Base-by-base conservation (phyloP, 495 filamentous ascomycete genomes). In the Peziza echinospora region DNA sequence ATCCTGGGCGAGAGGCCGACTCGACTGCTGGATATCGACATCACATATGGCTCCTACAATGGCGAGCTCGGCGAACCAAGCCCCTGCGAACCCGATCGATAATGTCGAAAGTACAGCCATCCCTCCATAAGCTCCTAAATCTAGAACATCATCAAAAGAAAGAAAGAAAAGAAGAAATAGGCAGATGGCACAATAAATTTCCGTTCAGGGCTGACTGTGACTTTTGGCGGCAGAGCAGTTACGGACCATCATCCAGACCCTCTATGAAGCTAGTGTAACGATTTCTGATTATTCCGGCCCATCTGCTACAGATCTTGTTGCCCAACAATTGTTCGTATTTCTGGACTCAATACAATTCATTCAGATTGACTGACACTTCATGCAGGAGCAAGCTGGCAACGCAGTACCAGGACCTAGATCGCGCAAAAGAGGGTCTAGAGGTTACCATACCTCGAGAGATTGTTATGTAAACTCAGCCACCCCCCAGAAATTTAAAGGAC, bases 241-340 rank as follows among this genome's bases (percentile, higher is more conserved):
- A 61, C 79, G 80, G 49, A 65, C 71, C 53, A 69, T 85, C 34
- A 84, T 94, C 61, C 81, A 89, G 56, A 78, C 85, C 54, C 77
- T 94, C 43, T 92, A 82, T 67, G 75, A 84, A 57, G 69, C 93
- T 48, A 73, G 76, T 55, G 69, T 73, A 24, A 80, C 85, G 63
- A 72, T 77, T 24, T 68, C 75, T 25, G 71, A 76, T 43, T 78
- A 84, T 63, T 78, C 83, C 50, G 78, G 78, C 30, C 63, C 71
- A 11, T 69, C 69, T 47, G 50, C 62, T 24, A 59, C 57, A 13
- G 67, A 71, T 41, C 61, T 65, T 5, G 59, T 72, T 25, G 60
- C 61, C 13, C 48, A 59, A 25, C 62, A 67, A 48, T 59, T 71
- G 50, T 65, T 58, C 8, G 58, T 62, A 41, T 61, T 62, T 19